These are phyloP conservation scores for Blastomyces parvus DNA, from an alignment of 2,329 filamentous ascomycete species.

Conservation along the genomic window DNA sequence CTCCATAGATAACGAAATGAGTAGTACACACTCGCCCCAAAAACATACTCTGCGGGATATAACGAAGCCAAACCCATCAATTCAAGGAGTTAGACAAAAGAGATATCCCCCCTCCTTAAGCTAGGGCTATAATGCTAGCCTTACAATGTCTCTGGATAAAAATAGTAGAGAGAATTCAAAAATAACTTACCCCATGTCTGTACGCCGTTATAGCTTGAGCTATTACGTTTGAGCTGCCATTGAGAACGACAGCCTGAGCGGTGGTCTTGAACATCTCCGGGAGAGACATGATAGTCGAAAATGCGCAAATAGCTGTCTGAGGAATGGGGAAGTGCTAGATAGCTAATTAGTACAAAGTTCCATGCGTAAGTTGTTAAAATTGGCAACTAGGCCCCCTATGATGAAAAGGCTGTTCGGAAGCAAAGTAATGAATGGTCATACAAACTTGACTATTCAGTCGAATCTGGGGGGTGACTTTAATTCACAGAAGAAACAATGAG, in stretches of 20 bases:
- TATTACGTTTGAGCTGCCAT: constrained; percentile 46
- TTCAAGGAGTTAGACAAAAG: not conserved
- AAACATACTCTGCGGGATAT: not conserved
- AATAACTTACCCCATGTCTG: constrained; percentile 33
- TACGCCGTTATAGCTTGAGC: constrained; percentile 47
- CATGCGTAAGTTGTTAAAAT: not conserved
- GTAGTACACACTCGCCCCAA: not conserved
- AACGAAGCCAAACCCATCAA: not conserved
- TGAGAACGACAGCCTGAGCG: constrained; percentile 45
- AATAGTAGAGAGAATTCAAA: constrained; percentile 1
- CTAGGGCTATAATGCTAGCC: not conserved
- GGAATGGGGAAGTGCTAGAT: not conserved
- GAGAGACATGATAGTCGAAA: constrained; percentile 26
- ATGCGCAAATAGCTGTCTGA: not conserved
- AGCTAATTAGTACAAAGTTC: not conserved
- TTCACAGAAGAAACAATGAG: not conserved
- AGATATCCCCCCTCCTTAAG: not conserved
- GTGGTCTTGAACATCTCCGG: constrained; percentile 44
- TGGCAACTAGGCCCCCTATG: not conserved
- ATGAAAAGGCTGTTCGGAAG: not conserved
- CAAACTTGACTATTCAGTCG: not conserved
- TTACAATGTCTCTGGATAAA: not conserved
- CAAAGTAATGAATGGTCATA: not conserved
- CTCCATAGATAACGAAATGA: not conserved
- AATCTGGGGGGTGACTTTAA: not conserved